These are phyloP conservation scores for Eucommia ulmoides DNA, from an alignment of 257 asterid genomes.

Conservation along the genomic window DNA sequence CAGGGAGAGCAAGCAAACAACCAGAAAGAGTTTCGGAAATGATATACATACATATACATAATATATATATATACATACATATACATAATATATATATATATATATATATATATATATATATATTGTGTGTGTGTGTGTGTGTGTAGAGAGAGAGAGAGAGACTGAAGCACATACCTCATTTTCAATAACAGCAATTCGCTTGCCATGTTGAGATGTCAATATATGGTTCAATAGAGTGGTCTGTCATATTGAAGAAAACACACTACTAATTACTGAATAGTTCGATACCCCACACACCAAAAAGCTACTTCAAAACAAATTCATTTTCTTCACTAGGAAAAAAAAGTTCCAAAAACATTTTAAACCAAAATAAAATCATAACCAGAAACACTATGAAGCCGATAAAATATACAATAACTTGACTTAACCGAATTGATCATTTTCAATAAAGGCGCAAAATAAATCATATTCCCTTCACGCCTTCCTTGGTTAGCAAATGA, in stretches of 20 bases:
- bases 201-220: conserved; percentile 83
- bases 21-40: no score
- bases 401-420: not conserved
- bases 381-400: not conserved
- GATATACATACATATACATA: no score
- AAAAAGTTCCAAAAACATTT: not conserved
- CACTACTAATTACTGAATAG: conserved; percentile 4
- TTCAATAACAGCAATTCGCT: conserved; percentile 90
- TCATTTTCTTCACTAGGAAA: not conserved
- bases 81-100: no score
- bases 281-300: not conserved
- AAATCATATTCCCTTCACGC: not conserved
- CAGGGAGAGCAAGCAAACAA: no score
- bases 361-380: not conserved
- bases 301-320: conserved; percentile 1
- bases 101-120: no score
- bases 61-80: no score
- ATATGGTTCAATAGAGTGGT: conserved; percentile 94
- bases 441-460: not conserved
- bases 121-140: no score
- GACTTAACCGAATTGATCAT: not conserved
- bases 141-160: not conserved
- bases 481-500: conserved; percentile 1
- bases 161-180: conserved; percentile 60
- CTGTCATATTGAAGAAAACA: conserved; percentile 25